Evolutionary conservation across 768 basidiomycete species (phyloP).

Genomic region (Agrocybe praecox): DNA sequence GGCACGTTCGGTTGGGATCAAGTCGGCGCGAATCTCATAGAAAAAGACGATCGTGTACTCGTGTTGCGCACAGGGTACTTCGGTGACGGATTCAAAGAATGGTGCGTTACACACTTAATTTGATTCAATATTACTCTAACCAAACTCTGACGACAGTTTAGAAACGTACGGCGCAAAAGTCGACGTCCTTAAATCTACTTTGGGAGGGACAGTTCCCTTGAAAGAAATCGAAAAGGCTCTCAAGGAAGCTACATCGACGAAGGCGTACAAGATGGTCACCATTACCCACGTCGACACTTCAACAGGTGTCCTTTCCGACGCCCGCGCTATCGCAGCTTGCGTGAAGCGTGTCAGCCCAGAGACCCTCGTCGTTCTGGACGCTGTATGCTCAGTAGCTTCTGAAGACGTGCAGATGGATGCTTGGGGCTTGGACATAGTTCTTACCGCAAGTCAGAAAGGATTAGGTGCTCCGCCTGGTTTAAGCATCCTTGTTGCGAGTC

Average conservation of each 20-base stretch:
- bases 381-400: slow-evolving; percentile 90
- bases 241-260: slow-evolving; percentile 33
- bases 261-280: slow-evolving; percentile 80
- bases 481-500: slow-evolving; percentile 75
- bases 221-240: slow-evolving; percentile 64
- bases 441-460: slow-evolving; percentile 85
- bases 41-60: slow-evolving; percentile 69
- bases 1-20: slow-evolving; percentile 94
- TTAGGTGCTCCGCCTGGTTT: slow-evolving; percentile 87
- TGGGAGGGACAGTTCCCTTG: slow-evolving; percentile 64
- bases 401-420: slow-evolving; percentile 89
- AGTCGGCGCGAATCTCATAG: slow-evolving; percentile 83
- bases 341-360: slow-evolving; percentile 77
- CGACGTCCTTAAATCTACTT: slow-evolving; percentile 65
- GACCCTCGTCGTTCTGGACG: slow-evolving; percentile 82
- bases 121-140: background rate
- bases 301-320: slow-evolving; percentile 81
- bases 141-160: slow-evolving; percentile 43
- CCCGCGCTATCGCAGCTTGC: slow-evolving; percentile 65
- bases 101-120: slow-evolving; percentile 43
- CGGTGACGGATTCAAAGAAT: slow-evolving; percentile 81
- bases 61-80: slow-evolving; percentile 92
- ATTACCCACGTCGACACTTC: slow-evolving; percentile 93
- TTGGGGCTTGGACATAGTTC: slow-evolving; percentile 84
- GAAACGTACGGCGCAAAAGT: slow-evolving; percentile 82